phyloP scores from a whole-genome alignment of 2,329 filamentous ascomycete genomes.

The Clonostachys chloroleuca region DNA sequence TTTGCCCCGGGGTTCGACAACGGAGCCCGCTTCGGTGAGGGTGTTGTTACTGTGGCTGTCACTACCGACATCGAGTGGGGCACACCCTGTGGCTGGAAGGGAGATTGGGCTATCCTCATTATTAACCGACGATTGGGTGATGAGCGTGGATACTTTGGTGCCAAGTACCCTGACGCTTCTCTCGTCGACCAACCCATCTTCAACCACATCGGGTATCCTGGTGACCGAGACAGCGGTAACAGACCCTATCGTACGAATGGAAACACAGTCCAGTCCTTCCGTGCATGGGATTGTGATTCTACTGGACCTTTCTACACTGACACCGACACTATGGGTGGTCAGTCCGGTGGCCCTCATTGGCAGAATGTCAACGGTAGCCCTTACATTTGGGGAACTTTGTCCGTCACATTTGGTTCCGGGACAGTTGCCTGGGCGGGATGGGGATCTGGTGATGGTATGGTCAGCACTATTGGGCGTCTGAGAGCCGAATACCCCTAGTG shows the following conservation, averaged over 20 bases:
- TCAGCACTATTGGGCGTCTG: slow-evolving; percentile 1
- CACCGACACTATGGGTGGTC: slow-evolving; percentile 7
- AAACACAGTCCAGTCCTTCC: slow-evolving; percentile 2
- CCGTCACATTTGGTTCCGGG: slow-evolving; percentile 2
- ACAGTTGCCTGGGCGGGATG: slow-evolving; percentile 4
- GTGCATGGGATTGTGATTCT: slow-evolving; percentile 5
- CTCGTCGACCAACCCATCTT: slow-evolving; percentile 9
- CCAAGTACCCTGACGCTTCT: slow-evolving; percentile 7
- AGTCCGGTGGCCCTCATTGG: slow-evolving; percentile 9
- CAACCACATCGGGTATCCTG: slow-evolving; percentile 12
- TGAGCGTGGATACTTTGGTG: slow-evolving; percentile 15
- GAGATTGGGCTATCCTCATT: slow-evolving; percentile 18
- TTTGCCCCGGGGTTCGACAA: slow-evolving; percentile 16
- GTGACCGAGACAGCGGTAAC: slow-evolving; percentile 7
- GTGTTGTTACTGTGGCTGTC: neutral
- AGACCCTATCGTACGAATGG: slow-evolving; percentile 6
- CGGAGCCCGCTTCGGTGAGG: slow-evolving; percentile 6
- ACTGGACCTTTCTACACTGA: slow-evolving; percentile 7
- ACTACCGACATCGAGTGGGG: slow-evolving; percentile 1
- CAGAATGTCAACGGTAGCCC: slow-evolving; percentile 1
- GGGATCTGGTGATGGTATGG: slow-evolving; percentile 4
- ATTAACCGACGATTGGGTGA: slow-evolving; percentile 14
- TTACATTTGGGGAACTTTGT: slow-evolving; percentile 5
- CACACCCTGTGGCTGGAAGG: slow-evolving; percentile 9
- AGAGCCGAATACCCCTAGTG: neutral